phyloP scores from a whole-genome alignment of 768 basidiomycete genomes.

The Coprinopsis cinerea region DNA sequence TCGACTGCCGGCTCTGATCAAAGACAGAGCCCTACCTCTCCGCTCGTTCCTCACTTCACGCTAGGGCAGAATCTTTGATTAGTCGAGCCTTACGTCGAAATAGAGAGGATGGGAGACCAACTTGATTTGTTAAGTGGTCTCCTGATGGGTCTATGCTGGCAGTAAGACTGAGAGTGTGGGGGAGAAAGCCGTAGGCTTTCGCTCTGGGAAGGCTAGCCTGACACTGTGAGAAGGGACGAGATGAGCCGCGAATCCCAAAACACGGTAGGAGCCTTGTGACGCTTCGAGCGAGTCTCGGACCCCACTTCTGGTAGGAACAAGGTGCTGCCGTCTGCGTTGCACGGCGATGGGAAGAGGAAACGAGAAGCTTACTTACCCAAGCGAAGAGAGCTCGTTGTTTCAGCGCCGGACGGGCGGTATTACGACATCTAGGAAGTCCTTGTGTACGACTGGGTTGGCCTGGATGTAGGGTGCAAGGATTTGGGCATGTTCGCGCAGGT shows the following conservation, averaged over 20 bases:
- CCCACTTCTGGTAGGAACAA: not conserved
- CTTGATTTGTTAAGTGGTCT: too few relatives aligned
- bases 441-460: not conserved
- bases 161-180: too few relatives aligned
- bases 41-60: too few relatives aligned
- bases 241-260: constrained; percentile 6
- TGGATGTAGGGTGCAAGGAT: constrained; percentile 18
- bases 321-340: not conserved
- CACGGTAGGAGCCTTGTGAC: constrained; percentile 4
- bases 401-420: not conserved
- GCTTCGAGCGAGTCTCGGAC: constrained; percentile 7
- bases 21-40: too few relatives aligned
- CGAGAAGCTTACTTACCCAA: not conserved
- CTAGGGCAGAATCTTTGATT: too few relatives aligned
- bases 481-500: constrained; percentile 13
- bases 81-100: too few relatives aligned
- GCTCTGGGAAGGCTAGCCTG: not conserved
- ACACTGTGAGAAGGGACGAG: not conserved
- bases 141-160: too few relatives aligned
- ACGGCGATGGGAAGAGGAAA: not conserved
- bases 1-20: too few relatives aligned
- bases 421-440: not conserved
- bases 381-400: not conserved
- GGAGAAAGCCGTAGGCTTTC: constrained; percentile 8
- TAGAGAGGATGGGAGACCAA: too few relatives aligned